Percentiles rank a stretch among this genome's conserved stretches.
Evolutionary conservation across 768 basidiomycete genomes (phyloP).

Genomic region (Mrakia gelida): DNA sequence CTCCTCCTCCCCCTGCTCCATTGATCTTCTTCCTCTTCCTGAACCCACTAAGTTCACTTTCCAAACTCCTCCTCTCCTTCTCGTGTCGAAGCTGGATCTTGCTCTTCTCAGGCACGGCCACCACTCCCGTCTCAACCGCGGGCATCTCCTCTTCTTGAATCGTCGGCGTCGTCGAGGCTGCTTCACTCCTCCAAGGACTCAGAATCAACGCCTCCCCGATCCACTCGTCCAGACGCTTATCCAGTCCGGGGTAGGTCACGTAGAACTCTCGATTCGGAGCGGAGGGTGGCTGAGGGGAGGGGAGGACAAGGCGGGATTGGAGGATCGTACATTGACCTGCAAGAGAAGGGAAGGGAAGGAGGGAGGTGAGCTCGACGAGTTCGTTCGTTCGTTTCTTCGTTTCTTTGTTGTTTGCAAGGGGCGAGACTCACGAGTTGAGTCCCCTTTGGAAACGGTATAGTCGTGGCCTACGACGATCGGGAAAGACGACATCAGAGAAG

Average conservation of each 20-base stretch:
- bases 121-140: neutral
- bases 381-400: too few species aligned
- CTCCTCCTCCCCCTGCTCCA: neutral
- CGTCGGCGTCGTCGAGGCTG: neutral
- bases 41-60: conserved; percentile 25
- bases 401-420: too few species aligned
- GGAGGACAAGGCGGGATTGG: neutral
- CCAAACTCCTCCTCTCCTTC: conserved; percentile 26
- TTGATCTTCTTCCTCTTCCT: conserved; percentile 19
- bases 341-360: neutral
- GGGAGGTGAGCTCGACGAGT: neutral
- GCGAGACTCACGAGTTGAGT: neutral
- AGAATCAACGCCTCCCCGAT: conserved; percentile 47
- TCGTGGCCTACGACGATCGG: neutral
- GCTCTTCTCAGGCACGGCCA: neutral
- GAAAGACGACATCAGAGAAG: neutral
- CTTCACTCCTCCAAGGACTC: conserved; percentile 43
- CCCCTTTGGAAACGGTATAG: neutral
- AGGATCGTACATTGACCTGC: conserved; percentile 6
- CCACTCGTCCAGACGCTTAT: conserved; percentile 75
- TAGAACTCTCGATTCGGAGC: conserved; percentile 49
- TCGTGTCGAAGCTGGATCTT: conserved; percentile 25
- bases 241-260: conserved; percentile 67
- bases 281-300: neutral
- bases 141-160: neutral